phyloP scores from a whole-genome alignment of 139 green algal species.

The Chlorella sp. region DNA sequence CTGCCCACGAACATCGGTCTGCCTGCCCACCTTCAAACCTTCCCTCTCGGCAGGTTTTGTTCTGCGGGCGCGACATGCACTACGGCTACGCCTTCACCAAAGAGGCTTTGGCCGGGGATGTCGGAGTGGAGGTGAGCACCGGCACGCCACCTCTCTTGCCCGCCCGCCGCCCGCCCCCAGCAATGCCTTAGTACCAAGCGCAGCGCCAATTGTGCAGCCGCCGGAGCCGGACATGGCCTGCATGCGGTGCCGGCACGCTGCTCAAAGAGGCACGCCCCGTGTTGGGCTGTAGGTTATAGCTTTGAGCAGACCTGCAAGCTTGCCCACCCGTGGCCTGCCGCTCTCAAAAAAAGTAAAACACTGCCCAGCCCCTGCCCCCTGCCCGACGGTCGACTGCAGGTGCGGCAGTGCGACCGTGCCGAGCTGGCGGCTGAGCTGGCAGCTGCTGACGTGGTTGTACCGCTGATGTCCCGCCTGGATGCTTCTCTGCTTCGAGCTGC shows the following conservation, averaged over 20 bases:
- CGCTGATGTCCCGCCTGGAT: constrained; percentile 62
- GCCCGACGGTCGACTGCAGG: neutral
- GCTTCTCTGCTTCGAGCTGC: constrained; percentile 43
- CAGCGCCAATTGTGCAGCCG: neutral
- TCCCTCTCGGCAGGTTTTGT: constrained; percentile 43
- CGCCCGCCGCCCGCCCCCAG: too few species aligned
- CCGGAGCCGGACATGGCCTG: too few species aligned
- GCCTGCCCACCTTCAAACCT: neutral
- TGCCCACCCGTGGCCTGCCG: too few species aligned
- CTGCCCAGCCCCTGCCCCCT: too few species aligned
- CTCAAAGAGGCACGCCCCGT: neutral
- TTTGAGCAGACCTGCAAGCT: neutral
- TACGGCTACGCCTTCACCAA: constrained; percentile 50
- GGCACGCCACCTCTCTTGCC: neutral
- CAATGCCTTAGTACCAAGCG: too few species aligned
- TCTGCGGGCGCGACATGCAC: constrained; percentile 55
- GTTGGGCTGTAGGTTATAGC: neutral
- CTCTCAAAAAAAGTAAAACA: too few species aligned
- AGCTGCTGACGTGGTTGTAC: constrained; percentile 60
- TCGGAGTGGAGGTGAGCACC: constrained; percentile 23
- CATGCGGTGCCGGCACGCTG: neutral
- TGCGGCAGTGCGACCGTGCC: constrained; percentile 43
- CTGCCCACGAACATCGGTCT: neutral
- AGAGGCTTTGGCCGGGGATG: constrained; percentile 40
- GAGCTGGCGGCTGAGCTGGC: constrained; percentile 45